These are phyloP conservation scores for Pugionium cornutum DNA, from an alignment of 345 rosid genomes.

Conservation along the genomic window DNA sequence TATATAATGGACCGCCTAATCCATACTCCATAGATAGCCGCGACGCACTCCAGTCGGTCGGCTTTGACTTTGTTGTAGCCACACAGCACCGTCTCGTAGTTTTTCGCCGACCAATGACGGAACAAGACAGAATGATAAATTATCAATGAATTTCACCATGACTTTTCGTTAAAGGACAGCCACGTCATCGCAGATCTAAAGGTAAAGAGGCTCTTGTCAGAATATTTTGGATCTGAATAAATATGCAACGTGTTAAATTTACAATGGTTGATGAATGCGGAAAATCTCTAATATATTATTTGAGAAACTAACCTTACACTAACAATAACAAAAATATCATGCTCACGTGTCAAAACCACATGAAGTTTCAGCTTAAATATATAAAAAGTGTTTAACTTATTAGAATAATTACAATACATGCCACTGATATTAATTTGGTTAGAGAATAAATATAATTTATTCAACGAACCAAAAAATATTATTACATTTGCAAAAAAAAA, in stretches of 20 bases:
- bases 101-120: slow-evolving; percentile 28
- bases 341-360: no score
- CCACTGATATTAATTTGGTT: no score
- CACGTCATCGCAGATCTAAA: slow-evolving; percentile 28
- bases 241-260: slow-evolving; percentile 7
- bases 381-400: no score
- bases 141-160: slow-evolving; percentile 29
- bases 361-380: no score
- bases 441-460: no score
- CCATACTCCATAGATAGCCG: neutral
- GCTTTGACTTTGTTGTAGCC: slow-evolving; percentile 26
- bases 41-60: neutral
- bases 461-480: no score
- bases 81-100: slow-evolving; percentile 20
- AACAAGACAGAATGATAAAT: slow-evolving; percentile 6
- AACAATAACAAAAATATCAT: no score
- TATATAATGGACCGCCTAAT: slow-evolving; percentile 13
- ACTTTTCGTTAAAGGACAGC: slow-evolving; percentile 8
- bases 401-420: no score
- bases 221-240: neutral
- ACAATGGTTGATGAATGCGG: neutral
- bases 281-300: no score
- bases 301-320: no score
- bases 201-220: slow-evolving; percentile 21
- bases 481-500: no score